A percentile compares a stretch with the other conserved stretches of the same genome.
These are phyloP conservation scores for Mortierella sp. DNA, from an alignment of 371 early-diverging fungal species.

Conservation along the genomic window DNA sequence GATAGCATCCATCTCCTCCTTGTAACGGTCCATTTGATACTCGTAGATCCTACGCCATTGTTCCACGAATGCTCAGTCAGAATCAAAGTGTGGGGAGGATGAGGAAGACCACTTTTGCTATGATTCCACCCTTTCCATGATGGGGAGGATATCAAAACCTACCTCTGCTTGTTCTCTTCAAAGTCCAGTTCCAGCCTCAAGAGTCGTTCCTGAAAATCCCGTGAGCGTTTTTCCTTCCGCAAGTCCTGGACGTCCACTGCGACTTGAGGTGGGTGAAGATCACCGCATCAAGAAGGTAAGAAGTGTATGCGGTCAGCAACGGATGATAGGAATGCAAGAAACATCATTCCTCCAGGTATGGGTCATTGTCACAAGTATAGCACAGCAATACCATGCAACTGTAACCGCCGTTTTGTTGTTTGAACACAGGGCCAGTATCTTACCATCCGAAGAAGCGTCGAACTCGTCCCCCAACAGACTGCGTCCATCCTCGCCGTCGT, in stretches of 20 bases:
- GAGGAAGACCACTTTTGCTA: not conserved
- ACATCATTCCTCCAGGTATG: no score
- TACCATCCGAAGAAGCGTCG: conserved; percentile 53
- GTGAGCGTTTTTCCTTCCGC: conserved; percentile 37
- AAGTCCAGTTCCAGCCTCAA: conserved; percentile 47
- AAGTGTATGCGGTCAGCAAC: no score
- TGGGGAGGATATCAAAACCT: no score
- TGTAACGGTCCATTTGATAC: conserved; percentile 49
- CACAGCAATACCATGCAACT: no score
- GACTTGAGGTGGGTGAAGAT: conserved; percentile 10
- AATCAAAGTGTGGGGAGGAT: not conserved
- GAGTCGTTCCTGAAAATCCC: conserved; percentile 49
- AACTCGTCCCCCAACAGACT: conserved; percentile 49
- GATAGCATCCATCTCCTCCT: conserved; percentile 52
- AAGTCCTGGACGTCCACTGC: conserved; percentile 28
- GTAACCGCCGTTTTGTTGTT: no score
- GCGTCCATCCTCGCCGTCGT: conserved; percentile 51
- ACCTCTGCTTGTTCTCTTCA: conserved; percentile 53
- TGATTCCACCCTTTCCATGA: conserved; percentile 1
- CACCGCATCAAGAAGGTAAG: no score
- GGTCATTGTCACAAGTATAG: no score
- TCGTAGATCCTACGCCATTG: conserved; percentile 26
- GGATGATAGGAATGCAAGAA: no score
- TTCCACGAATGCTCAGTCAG: not conserved
- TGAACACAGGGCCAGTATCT: not conserved